Evolutionary conservation across 306 rosid genomes (phyloP), one percentile per base, ranked within the genome.

Genomic region (Medicago arabica): DNA sequence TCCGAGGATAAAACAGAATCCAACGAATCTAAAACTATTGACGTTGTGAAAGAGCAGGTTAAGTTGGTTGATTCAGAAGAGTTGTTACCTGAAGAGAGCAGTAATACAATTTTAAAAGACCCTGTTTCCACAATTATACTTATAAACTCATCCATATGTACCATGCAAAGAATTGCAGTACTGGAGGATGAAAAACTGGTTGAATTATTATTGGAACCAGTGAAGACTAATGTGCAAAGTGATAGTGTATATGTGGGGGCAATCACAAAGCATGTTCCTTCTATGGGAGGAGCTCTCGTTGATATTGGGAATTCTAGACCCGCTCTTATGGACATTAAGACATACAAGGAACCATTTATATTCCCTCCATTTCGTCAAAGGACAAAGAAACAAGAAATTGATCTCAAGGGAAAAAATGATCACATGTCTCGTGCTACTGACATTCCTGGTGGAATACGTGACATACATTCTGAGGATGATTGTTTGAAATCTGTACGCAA

Each of bases 121-220:
- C 78, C 89, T 39, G 84, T 90, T 77, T 86, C 97, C 67, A 86
- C 97, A 58, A 55, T 53, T 66, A 84, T 95, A 83, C 89, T 95
- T 69, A 95, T 95, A 36, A 95, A 90, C 81, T 90, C 99, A 19
- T 95, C 99, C 47, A 86, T 95, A 85, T 95, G 99, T 84, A 95
- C 97, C 70, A 92, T 92, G 99, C 99, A 92, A 89, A 87, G 97
- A 83, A 89, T 92, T 79, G 99, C 99, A n/a, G 91, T 95, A 39
- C 82, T 95, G 69, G 99, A 95, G 83, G 89, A 89, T 81, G 91
- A 76, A 49, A 91, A 89, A 62, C 67, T 95, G 85, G 99, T 92
- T 54, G 99, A 95, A 78, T 82, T 95, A 46, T 84, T 95, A 69
- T 68, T 95, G 83, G 97, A 92, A 86, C 99, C 99, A 6, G 99